Evolutionary conservation across 2,329 filamentous ascomycete species (phyloP), one percentile per base, ranked within the genome.

Genomic region (Colletotrichum kahawae): DNA sequence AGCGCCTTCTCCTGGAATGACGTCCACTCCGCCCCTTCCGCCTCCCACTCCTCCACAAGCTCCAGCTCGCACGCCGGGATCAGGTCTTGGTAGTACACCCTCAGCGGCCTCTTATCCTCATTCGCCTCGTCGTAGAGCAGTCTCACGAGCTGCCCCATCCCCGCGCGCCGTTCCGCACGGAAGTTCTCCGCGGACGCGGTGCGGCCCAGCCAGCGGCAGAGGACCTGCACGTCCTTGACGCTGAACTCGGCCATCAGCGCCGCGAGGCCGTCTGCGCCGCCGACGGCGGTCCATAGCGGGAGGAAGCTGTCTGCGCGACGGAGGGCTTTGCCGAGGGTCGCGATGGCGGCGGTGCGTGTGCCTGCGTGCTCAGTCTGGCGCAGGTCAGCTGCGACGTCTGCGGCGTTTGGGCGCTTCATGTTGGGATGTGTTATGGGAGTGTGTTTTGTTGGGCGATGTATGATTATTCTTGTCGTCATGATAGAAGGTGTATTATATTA

Each of bases 161-260:
- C 79, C 7, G 70, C 71, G 4, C 78, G 79, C 24, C 80, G 79
- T 38, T 80, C 79, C 0, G 73, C 18, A 13, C 76, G 78, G 16
- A 64, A 77, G 7, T 78, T 77, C 9, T 33, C 13, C 3, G 79
- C 79, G 1, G 79, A 78, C 3, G 79, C 67, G 3, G 79, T 81
- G 4, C 67, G 38, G 9, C 79, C 79, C 5, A 81, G 75, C 16
- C 34, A 36, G 7, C 66, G 76, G 34, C 79, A 81, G 5, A 80
- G 21, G 7, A 29, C 3, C 6, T 72, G 70, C 0, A 81, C 73
- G 27, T 80, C 79, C 27, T 59, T 57, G 18, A 81, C 73, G 68
- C 80, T 81, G 59, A 81, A 79, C n/a, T 78, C 74, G 27, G 75
- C 70, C 79, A 81, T 80, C 29, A 80, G 38, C 4, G 14, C 36